Percentiles rank a stretch among this genome's conserved stretches.
Evolutionary conservation across 805 yeast genomes (phyloP).

Genomic region (Candida maesae): DNA sequence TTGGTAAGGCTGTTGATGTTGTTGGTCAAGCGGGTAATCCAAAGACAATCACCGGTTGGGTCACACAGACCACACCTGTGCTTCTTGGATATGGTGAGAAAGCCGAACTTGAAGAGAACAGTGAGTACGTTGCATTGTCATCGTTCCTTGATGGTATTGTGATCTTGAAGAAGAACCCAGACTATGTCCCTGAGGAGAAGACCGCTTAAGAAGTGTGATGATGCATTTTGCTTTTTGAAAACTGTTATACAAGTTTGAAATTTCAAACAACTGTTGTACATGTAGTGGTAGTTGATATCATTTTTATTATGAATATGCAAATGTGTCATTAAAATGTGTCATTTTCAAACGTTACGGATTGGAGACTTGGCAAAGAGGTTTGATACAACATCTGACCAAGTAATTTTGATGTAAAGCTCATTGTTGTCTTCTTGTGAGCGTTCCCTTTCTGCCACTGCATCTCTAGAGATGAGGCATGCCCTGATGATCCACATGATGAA

Average conservation of each 20-base stretch:
- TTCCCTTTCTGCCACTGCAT: slow-evolving; percentile 29
- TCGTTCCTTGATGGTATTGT: slow-evolving; percentile 90
- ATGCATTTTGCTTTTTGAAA: too few relatives aligned
- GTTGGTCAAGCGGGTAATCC: slow-evolving; percentile 99
- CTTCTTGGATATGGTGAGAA: slow-evolving; percentile 90
- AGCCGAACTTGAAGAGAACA: slow-evolving; percentile 89
- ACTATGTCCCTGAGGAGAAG: slow-evolving; percentile 57
- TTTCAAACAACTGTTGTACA: too few relatives aligned
- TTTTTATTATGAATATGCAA: too few relatives aligned
- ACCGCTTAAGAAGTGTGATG: too few relatives aligned
- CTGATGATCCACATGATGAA: slow-evolving; percentile 41
- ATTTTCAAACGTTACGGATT: slow-evolving; percentile 12
- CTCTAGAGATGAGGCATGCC: slow-evolving; percentile 54
- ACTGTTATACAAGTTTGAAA: too few relatives aligned
- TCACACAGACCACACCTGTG: slow-evolving; percentile 97
- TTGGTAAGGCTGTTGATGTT: slow-evolving; percentile 97
- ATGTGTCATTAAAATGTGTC: too few relatives aligned
- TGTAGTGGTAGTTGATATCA: too few relatives aligned
- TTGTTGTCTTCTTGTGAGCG: slow-evolving; percentile 27
- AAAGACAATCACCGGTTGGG: slow-evolving; percentile 99
- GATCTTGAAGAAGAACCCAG: slow-evolving; percentile 87
- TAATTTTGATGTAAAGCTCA: slow-evolving; percentile 22
- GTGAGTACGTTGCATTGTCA: slow-evolving; percentile 82
- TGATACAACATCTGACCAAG: neutral
- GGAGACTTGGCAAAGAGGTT: slow-evolving; percentile 11